These are phyloP conservation scores for Borovskyia barvae DNA, from an alignment of 208 protist genomes.

Conservation along the genomic window DNA sequence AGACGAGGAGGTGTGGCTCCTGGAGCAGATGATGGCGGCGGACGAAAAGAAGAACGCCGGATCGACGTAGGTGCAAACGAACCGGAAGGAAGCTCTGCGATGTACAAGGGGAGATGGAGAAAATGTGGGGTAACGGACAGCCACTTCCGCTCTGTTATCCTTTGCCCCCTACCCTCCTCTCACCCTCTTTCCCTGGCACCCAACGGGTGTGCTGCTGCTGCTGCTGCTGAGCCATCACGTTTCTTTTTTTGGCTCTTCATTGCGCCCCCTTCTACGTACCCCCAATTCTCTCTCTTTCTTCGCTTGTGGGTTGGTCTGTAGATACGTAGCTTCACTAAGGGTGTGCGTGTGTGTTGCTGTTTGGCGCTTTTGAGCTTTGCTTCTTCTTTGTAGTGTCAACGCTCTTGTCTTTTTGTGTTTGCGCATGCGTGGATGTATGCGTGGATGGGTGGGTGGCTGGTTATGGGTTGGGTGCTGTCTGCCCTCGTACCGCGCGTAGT, in stretches of 20 bases:
- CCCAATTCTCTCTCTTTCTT: neutral
- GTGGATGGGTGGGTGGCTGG: too few relatives aligned
- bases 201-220: neutral
- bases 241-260: neutral
- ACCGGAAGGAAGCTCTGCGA: too few relatives aligned
- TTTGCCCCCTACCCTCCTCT: neutral
- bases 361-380: neutral
- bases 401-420: neutral
- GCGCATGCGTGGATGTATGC: too few relatives aligned
- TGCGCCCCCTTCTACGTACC: neutral
- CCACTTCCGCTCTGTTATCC: neutral
- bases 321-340: neutral
- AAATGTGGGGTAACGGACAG: neutral
- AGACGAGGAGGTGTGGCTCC: slow-evolving; percentile 82
- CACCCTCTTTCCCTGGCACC: neutral
- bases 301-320: neutral
- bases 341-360: neutral
- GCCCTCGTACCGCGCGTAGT: too few relatives aligned
- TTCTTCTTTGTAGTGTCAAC: neutral
- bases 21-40: slow-evolving; percentile 75
- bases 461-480: too few relatives aligned
- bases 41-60: neutral
- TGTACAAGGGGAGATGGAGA: neutral
- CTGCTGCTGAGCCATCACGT: neutral
- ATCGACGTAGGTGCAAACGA: too few relatives aligned